Conservation (phyloP, 2,329 filamentous ascomycete species). For the Aspergillus piperis region DNA sequence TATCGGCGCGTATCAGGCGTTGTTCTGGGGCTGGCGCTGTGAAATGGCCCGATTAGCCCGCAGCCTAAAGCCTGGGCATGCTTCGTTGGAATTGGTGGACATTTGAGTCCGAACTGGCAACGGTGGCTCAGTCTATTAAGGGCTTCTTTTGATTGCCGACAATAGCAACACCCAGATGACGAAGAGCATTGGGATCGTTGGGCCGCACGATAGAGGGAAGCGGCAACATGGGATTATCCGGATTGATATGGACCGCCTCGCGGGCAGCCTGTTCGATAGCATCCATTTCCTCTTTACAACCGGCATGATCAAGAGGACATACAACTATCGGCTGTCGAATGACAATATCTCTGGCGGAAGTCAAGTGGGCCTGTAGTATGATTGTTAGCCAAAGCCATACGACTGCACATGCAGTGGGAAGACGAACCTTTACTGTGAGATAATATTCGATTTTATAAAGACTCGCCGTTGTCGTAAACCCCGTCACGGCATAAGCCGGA, state of each 20-base stretch:
- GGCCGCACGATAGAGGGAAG: slow-evolving; percentile 78
- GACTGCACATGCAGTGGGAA: neutral
- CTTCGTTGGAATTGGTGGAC: neutral
- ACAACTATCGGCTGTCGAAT: slow-evolving; percentile 93
- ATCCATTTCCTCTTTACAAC: slow-evolving; percentile 98
- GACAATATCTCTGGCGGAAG: slow-evolving; percentile 81
- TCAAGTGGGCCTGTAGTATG: slow-evolving; percentile 74
- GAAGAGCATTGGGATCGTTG: slow-evolving; percentile 66
- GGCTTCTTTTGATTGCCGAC: slow-evolving; percentile 64
- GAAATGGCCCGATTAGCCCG: neutral
- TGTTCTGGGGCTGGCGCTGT: neutral
- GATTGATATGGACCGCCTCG: slow-evolving; percentile 84
- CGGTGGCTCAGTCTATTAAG: slow-evolving; percentile 60
- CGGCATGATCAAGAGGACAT: slow-evolving; percentile 90
- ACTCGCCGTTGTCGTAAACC: slow-evolving; percentile 90
- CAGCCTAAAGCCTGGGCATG: neutral
- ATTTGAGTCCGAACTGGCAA: neutral
- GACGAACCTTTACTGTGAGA: slow-evolving; percentile 80
- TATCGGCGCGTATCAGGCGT: neutral
- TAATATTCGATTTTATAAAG: slow-evolving; percentile 99
- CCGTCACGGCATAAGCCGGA: slow-evolving; percentile 81
- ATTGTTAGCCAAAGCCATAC: slow-evolving; percentile 15
- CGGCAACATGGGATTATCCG: slow-evolving; percentile 90
- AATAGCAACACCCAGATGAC: slow-evolving; percentile 62
- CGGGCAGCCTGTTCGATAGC: slow-evolving; percentile 95